Conservation (phyloP, 352 stramenopile genomes). For the Phytophthora rubi region DNA sequence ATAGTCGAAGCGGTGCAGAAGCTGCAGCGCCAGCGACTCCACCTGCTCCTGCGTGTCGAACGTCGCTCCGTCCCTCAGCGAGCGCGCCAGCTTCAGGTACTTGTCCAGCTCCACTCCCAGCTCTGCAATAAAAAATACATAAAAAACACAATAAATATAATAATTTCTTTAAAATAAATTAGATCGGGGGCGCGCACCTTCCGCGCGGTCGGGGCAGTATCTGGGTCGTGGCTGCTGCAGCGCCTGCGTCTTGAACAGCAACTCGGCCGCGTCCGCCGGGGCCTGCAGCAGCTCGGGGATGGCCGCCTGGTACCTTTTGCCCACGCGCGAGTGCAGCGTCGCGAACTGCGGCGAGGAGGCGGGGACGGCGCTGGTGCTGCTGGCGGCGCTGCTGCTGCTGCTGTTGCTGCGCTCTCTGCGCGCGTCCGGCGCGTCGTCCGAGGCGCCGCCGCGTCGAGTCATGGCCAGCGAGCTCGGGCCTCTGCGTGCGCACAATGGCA, state of each 20-base stretch:
- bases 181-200: slow-evolving; percentile 39
- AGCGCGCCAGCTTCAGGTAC: slow-evolving; percentile 79
- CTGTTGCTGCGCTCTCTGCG: slow-evolving; percentile 39
- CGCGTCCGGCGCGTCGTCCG: slow-evolving; percentile 20
- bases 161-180: neutral
- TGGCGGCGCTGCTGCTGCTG: slow-evolving; percentile 21
- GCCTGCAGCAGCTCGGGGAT: slow-evolving; percentile 60
- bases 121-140: slow-evolving; percentile 32
- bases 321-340: slow-evolving; percentile 79
- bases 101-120: slow-evolving; percentile 74
- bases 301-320: slow-evolving; percentile 80
- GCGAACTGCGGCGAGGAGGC: slow-evolving; percentile 53
- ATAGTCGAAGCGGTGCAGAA: slow-evolving; percentile 86
- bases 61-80: slow-evolving; percentile 76
- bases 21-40: slow-evolving; percentile 68
- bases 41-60: slow-evolving; percentile 86
- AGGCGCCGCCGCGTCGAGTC: slow-evolving; percentile 34
- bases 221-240: slow-evolving; percentile 39
- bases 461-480: slow-evolving; percentile 26
- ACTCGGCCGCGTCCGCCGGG: slow-evolving; percentile 23
- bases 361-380: slow-evolving; percentile 2
- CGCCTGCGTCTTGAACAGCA: slow-evolving; percentile 37
- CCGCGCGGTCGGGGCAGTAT: slow-evolving; percentile 59
- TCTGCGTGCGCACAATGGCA: slow-evolving; percentile 20
- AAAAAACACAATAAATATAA: slow-evolving; percentile 13